Evolutionary conservation across 2,329 filamentous ascomycete species (phyloP).

Genomic region (Aspergillus awamori): DNA sequence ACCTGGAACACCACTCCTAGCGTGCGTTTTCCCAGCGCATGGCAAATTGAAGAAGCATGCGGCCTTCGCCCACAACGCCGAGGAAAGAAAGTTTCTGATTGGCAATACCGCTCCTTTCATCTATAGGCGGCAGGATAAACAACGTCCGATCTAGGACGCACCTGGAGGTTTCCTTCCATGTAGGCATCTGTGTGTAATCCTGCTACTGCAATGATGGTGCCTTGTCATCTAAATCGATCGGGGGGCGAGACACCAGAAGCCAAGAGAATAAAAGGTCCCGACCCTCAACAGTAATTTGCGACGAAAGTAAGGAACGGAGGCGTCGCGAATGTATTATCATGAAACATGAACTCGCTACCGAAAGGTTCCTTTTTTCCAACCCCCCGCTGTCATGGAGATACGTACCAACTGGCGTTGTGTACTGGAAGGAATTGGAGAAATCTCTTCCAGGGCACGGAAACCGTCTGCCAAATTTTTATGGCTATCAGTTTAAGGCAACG

Average conservation of each 20-base stretch:
- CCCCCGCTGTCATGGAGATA: not conserved
- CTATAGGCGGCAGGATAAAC: not conserved
- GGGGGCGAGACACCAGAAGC: not conserved
- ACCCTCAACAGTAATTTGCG: not conserved
- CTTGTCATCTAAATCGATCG: not conserved
- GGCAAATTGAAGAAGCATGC: conserved; percentile 8
- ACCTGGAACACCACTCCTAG: conserved; percentile 2
- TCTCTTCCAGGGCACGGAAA: not conserved
- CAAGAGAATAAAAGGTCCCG: not conserved
- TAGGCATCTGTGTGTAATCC: not conserved
- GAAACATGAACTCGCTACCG: not conserved
- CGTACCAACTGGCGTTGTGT: not conserved
- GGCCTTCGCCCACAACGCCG: not conserved
- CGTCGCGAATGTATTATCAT: conserved; percentile 2
- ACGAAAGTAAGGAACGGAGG: conserved; percentile 1
- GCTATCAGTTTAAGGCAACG: conserved; percentile 5
- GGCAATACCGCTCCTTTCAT: conserved; percentile 1
- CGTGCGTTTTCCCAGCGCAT: not conserved
- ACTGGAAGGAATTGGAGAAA: not conserved
- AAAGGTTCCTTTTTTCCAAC: not conserved
- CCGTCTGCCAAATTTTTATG: not conserved
- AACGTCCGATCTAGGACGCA: conserved; percentile 1
- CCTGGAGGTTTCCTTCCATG: not conserved
- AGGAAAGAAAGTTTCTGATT: conserved; percentile 6
- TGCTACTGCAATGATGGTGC: not conserved